phyloP scores from a whole-genome alignment of 768 basidiomycete genomes.

The Myochromella boudieri region DNA sequence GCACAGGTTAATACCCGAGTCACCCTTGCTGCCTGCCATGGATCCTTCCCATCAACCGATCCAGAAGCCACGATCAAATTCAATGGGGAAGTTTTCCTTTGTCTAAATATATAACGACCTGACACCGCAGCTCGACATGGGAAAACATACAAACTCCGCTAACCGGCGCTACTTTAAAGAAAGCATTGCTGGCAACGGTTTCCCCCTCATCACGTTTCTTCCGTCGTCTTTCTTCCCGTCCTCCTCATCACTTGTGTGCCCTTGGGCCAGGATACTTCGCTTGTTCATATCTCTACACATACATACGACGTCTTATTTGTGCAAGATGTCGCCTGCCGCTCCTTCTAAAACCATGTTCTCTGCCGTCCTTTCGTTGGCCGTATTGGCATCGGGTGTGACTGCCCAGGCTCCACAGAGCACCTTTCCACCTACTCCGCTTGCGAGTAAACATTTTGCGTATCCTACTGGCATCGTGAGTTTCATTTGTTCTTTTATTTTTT shows the following conservation, averaged over 20 bases:
- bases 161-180: slow-evolving; percentile 9
- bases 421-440: slow-evolving; percentile 46
- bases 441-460: slow-evolving; percentile 43
- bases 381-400: slow-evolving; percentile 22
- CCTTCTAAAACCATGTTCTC: slow-evolving; percentile 32
- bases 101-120: too few species aligned
- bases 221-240: slow-evolving; percentile 10
- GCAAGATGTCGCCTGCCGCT: slow-evolving; percentile 43
- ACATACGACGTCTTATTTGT: slow-evolving; percentile 5
- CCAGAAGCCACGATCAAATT: too few species aligned
- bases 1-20: too few species aligned
- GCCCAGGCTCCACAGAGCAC: slow-evolving; percentile 31
- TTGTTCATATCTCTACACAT: neutral
- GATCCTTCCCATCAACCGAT: too few species aligned
- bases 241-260: slow-evolving; percentile 1
- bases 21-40: too few species aligned
- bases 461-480: slow-evolving; percentile 43
- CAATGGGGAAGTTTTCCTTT: too few species aligned
- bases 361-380: slow-evolving; percentile 28
- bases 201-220: too few species aligned
- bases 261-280: neutral
- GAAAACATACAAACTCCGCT: slow-evolving; percentile 17
- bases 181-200: slow-evolving; percentile 3
- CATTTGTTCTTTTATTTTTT: too few species aligned
- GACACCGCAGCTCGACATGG: too few species aligned